Evolutionary conservation across 2,329 filamentous ascomycete genomes (phyloP), one percentile per base, ranked within the genome.

Genomic region (Phyllosticta citribraziliensis): DNA sequence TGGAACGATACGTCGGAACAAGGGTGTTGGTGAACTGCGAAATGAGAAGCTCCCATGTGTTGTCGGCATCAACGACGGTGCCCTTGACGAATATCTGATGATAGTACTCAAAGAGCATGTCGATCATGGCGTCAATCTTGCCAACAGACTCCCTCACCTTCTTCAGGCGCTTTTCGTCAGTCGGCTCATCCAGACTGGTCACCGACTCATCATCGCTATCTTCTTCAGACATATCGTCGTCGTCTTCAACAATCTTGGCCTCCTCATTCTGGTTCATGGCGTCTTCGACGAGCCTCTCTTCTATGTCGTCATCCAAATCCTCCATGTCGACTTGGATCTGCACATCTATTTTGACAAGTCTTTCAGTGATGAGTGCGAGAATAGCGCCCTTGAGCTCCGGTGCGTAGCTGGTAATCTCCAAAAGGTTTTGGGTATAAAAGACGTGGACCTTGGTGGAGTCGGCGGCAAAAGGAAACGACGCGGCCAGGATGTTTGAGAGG

Each of bases 321-420:
- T 97, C 91, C 68, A 97, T 79, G 69, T 97, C 92, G 56, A 92
- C 84, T 74, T 97, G 93, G 73, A 97, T 94, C 71, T 97, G 89
- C 1, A 96, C 91, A 71, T 99, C 94, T 62, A 97, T 89, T 74
- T 94, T 94, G 69, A 97, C 90, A 8, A 97, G 81, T 64, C 89
- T 87, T 67, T 93, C 88, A 52, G 91, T 88, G 55, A 97, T 88
- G 12, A 96, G 78, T 61, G 91, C 86, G 65, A 96, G 81, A 24
- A 97, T 85, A 64, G 95, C 89, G 8, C 88, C 84, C 64, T 87
- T 87, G 40, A 97, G 77, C 63, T 89, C 86, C 0, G 90, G 87
- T 1, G 88, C 84, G 70, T 96, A 96, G 56, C 85, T 81, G 58
- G 88, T 86, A 35, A 97, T 78, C 62, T 82, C 84, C 25, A 97